These are phyloP conservation scores for Trichosphaerium sp. DNA, from an alignment of 78 protist species.

Conservation along the genomic window DNA sequence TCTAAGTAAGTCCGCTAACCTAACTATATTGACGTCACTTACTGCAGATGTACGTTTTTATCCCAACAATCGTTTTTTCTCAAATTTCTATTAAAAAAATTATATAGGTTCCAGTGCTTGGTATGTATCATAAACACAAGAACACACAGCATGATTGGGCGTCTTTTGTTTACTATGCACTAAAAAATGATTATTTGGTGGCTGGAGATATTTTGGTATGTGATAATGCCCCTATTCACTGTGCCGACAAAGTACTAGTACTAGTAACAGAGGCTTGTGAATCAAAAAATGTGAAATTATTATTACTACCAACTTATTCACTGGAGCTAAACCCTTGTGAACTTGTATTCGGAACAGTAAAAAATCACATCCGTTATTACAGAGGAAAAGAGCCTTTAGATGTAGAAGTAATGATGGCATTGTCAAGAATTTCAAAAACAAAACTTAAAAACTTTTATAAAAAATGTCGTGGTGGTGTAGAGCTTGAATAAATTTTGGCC, in stretches of 20 bases:
- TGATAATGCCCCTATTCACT: slow-evolving; percentile 10
- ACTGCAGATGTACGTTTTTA: no score
- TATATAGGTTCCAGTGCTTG: no score
- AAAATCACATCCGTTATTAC: neutral
- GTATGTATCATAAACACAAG: no score
- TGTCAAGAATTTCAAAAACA: no score
- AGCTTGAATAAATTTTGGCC: no score
- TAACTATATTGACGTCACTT: neutral
- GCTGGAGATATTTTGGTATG: neutral
- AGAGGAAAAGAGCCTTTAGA: no score
- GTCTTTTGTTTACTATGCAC: neutral
- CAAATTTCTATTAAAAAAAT: no score
- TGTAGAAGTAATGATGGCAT: no score
- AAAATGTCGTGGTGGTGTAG: no score
- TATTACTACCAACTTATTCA: slow-evolving; percentile 1
- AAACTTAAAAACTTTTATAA: no score
- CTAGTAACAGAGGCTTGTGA: neutral
- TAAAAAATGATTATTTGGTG: neutral
- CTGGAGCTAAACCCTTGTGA: slow-evolving; percentile 9
- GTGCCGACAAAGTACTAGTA: neutral
- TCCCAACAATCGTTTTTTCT: no score
- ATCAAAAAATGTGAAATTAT: neutral
- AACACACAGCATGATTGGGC: no score
- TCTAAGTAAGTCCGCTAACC: neutral
- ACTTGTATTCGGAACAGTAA: slow-evolving; percentile 2